Percentiles rank a stretch among this genome's conserved stretches.
These are phyloP conservation scores for Aspergillus piperis DNA, from an alignment of 2,329 filamentous ascomycete genomes.

Conservation along the genomic window DNA sequence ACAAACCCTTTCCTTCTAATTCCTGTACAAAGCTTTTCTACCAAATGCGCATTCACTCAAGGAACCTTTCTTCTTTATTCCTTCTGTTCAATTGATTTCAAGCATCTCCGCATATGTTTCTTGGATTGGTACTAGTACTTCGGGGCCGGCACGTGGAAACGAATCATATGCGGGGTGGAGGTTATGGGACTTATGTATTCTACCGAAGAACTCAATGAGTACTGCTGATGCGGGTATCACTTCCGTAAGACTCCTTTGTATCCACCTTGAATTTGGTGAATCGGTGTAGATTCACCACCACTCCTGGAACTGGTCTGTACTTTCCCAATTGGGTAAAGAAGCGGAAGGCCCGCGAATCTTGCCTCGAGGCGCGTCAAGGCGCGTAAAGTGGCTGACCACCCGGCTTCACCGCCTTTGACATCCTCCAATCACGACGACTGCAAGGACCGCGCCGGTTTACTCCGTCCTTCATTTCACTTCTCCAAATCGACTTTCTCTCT, in stretches of 20 bases:
- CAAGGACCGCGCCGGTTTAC: conserved; percentile 15
- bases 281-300: neutral
- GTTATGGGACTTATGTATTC: conserved; percentile 30
- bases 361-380: conserved; percentile 20
- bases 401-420: conserved; percentile 25
- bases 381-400: conserved; percentile 25
- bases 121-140: conserved; percentile 6
- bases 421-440: conserved; percentile 14
- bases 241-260: neutral
- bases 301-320: neutral
- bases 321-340: neutral
- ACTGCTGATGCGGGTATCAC: conserved; percentile 4
- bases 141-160: conserved; percentile 17
- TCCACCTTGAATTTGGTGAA: neutral
- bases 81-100: conserved; percentile 9
- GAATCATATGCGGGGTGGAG: conserved; percentile 16
- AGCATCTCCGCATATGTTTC: conserved; percentile 15
- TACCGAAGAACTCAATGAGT: conserved; percentile 28
- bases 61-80: conserved; percentile 12
- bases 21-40: conserved; percentile 39
- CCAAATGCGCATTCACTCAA: conserved; percentile 15
- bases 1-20: conserved; percentile 20
- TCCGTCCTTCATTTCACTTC: conserved; percentile 8
- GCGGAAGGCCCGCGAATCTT: neutral
- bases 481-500: neutral